Conservation (phyloP, 1,284 basidiomycete species). For the Malassezia nana region DNA sequence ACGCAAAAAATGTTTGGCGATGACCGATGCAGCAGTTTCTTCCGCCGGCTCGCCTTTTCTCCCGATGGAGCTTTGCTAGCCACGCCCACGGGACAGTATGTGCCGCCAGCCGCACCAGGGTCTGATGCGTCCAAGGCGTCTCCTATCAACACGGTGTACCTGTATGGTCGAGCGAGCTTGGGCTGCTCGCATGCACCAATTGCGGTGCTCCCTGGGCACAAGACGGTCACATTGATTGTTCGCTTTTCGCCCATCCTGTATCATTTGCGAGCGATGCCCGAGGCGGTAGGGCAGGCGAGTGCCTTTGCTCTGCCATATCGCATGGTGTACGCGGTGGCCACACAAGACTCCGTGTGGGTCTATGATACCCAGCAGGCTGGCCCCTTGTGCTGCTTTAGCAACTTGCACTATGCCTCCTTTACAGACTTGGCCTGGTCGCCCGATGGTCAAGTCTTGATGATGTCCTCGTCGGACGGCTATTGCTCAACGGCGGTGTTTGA, state of each 20-base stretch:
- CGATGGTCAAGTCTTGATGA: conserved; percentile 82
- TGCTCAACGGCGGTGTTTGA: conserved; percentile 75
- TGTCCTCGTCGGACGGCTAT: conserved; percentile 89
- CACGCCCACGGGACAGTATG: conserved; percentile 87
- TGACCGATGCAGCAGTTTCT: conserved; percentile 90
- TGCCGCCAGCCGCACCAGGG: conserved; percentile 36
- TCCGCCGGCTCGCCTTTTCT: conserved; percentile 82
- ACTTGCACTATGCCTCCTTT: conserved; percentile 93
- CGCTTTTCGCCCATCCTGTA: conserved; percentile 87
- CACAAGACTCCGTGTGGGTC: conserved; percentile 87
- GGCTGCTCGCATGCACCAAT: conserved; percentile 61
- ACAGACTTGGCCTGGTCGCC: conserved; percentile 95
- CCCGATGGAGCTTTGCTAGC: conserved; percentile 85
- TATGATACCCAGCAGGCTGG: conserved; percentile 95
- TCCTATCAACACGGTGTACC: conserved; percentile 65
- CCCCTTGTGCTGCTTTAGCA: conserved; percentile 83
- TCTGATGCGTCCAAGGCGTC: conserved; percentile 12
- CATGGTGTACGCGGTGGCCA: conserved; percentile 90
- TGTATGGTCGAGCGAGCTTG: conserved; percentile 89
- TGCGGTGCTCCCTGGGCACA: conserved; percentile 88
- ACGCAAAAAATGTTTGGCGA: conserved; percentile 67
- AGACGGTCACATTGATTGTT: conserved; percentile 85
- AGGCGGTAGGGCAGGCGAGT: conserved; percentile 42
- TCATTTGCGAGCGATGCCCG: conserved; percentile 60
- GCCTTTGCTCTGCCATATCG: conserved; percentile 84